phyloP scores from a whole-genome alignment of 805 yeast genomes.

The Nakazawaea anatomiae region DNA sequence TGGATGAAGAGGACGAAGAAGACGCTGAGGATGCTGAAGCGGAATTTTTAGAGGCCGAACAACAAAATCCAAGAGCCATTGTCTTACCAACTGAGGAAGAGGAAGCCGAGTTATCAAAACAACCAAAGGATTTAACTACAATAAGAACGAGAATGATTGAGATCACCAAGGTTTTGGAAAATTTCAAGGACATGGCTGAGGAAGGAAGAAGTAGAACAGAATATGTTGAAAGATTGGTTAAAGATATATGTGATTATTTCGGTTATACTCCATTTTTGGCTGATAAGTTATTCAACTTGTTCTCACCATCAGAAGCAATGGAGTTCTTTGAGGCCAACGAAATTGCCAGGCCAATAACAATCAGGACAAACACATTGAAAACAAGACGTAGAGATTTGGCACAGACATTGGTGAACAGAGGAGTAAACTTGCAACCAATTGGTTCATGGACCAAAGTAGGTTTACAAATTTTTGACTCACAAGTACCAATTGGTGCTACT shows the following conservation, averaged over 20 bases:
- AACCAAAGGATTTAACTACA: constrained; percentile 71
- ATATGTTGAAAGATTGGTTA: constrained; percentile 68
- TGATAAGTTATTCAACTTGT: constrained; percentile 85
- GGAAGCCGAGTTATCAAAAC: constrained; percentile 42
- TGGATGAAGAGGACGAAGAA: constrained; percentile 54
- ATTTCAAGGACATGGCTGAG: constrained; percentile 76
- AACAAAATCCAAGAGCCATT: constrained; percentile 66
- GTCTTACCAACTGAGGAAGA: constrained; percentile 69
- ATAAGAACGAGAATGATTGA: constrained; percentile 93
- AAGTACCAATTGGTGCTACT: constrained; percentile 99
- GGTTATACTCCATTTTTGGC: constrained; percentile 92
- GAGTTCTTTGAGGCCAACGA: constrained; percentile 99
- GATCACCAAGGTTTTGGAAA: constrained; percentile 88
- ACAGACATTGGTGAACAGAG: constrained; percentile 90
- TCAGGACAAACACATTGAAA: constrained; percentile 93
- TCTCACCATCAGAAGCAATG: constrained; percentile 93
- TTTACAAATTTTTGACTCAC: constrained; percentile 93
- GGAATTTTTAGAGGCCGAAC: constrained; percentile 53
- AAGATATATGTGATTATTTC: constrained; percentile 88
- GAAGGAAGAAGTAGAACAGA: constrained; percentile 84
- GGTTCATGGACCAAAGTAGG: constrained; percentile 99
- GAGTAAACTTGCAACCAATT: constrained; percentile 95
- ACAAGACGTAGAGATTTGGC: constrained; percentile 95
- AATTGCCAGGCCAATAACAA: constrained; percentile 92
- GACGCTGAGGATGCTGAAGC: constrained; percentile 60